Base-by-base conservation (phyloP, 176 grass and related monocot genomes). In the Ananas comosus region DNA sequence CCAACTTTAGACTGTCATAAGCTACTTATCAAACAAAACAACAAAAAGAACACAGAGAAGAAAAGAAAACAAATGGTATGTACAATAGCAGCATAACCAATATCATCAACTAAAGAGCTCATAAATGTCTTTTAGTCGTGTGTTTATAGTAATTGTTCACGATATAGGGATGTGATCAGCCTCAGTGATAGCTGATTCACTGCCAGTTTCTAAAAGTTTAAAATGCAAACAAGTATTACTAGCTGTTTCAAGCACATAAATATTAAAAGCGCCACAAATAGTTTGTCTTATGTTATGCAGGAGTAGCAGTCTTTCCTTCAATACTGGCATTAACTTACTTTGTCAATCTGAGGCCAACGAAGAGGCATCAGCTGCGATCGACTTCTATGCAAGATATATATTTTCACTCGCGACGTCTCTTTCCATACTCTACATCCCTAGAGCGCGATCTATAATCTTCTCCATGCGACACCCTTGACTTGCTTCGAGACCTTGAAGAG, bases 401-500 rank as follows among this genome's bases (percentile, higher is more conserved):
- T 2, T 12, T 57, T 76, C 28, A 76, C 11, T 76, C 64, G 25
- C 61, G 49, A 11, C 64, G 74, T 64, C 64, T 76, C 21, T 76
- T 76, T 47, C 63, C 65, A 58, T 76, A 51, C 16, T 76, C 74
- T 3, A 54, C 51, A 19, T 68, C 74, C 25, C 51, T 61, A 19
- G 56, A 21, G 17, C 56, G 56, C 7, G 56, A 19, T 19, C 56
- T 61, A n/a, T 61, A 19, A 61, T 61, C 56, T 61, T 56, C 52
- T 56, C 22, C 56, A 2, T 61, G 56, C 21, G 56, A 18, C 56
- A 61, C 21, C 56, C 9, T 50, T 23, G 27, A 68, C 25, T 58
- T 76, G 51, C 64, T 68, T 66, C 50, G 50, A 53, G 74, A 51
- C 51, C 64, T 76, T 29, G 74, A 76, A 56, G 74, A 76, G n/a